Base-by-base conservation (phyloP, 2,329 filamentous ascomycete species). In the Pseudogymnoascus sp. region DNA sequence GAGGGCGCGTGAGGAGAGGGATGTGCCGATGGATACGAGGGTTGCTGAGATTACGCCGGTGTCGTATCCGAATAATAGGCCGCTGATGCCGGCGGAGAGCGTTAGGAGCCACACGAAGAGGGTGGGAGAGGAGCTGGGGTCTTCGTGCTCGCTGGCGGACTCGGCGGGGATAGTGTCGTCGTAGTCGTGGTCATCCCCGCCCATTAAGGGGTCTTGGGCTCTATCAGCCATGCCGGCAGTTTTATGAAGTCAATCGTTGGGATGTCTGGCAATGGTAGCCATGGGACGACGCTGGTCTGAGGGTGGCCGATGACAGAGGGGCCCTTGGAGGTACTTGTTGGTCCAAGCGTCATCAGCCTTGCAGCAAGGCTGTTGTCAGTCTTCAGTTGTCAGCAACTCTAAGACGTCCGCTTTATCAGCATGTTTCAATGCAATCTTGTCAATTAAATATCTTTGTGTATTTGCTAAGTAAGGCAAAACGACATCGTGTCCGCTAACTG, bases 31-130 rank as follows among this genome's bases (percentile, higher is more conserved):
- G 2, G 85, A 86, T 52, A 89, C 83, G 36, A 89, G 78, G 0
- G 85, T 88, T 2, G 85, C 84, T 33, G 85, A 88, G 62, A 89
- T 87, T 14, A 89, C 86, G 58, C 86, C 85, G 0, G 85, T 88
- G 70, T 87, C 85, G 69, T 85, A 89, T 69, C 86, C 86, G 75
- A 89, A 89, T 0, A 89, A 70, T 0, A 89, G 76, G 5, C 86
- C 86, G 67, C 84, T 87, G 61, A 89, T 86, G 4, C 86, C 84
- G 9, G 86, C 86, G 9, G 84, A 83, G 59, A 87, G 74, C 3
- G 85, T 87, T 65, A 89, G 75, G 12, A 84, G 71, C 78, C 85
- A 83, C 33, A 88, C 78, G 65, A 85, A 87, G 19, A 78, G 60
- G 2, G 82, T 70, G 2, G 71, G 71, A 1, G 69, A 67, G 58